phyloP scores from a whole-genome alignment of 768 basidiomycete genomes.

The Lactifluus echinatus region DNA sequence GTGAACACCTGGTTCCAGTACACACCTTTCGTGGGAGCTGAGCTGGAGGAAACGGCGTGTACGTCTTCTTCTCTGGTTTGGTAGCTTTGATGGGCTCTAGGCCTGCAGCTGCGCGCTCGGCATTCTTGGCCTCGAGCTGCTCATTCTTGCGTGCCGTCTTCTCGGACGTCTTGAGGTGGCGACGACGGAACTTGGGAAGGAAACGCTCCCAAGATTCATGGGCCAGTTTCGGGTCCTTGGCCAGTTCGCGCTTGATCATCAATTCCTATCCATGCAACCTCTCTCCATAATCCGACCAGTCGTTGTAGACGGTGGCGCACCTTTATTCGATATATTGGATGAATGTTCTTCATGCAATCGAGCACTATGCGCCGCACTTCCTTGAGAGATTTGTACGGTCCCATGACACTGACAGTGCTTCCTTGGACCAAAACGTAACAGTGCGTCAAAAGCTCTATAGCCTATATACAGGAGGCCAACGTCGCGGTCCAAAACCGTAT shows the following conservation, averaged over 20 bases:
- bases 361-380: conserved; percentile 94
- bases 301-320: conserved; percentile 31
- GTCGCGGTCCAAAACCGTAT: neutral
- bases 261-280: conserved; percentile 58
- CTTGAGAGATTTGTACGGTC: conserved; percentile 88
- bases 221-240: conserved; percentile 94
- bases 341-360: conserved; percentile 99
- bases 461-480: conserved; percentile 39
- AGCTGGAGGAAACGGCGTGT: conserved; percentile 98
- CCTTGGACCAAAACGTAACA: conserved; percentile 98
- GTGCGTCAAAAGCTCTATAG: conserved; percentile 91
- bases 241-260: conserved; percentile 96
- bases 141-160: conserved; percentile 91
- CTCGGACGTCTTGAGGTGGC: conserved; percentile 87
- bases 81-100: conserved; percentile 34
- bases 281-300: neutral
- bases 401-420: conserved; percentile 97
- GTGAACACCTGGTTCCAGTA: neutral
- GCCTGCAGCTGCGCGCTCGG: conserved; percentile 60
- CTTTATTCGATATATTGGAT: conserved; percentile 98
- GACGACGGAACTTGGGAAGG: conserved; percentile 90
- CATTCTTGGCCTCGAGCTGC: conserved; percentile 46
- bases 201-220: conserved; percentile 96
- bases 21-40: conserved; percentile 86
- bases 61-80: conserved; percentile 74